A percentile compares a stretch with the other conserved stretches of the same genome.
These are phyloP conservation scores for Polyporus tsugae DNA, from an alignment of 1,284 basidiomycete species.

Conservation along the genomic window DNA sequence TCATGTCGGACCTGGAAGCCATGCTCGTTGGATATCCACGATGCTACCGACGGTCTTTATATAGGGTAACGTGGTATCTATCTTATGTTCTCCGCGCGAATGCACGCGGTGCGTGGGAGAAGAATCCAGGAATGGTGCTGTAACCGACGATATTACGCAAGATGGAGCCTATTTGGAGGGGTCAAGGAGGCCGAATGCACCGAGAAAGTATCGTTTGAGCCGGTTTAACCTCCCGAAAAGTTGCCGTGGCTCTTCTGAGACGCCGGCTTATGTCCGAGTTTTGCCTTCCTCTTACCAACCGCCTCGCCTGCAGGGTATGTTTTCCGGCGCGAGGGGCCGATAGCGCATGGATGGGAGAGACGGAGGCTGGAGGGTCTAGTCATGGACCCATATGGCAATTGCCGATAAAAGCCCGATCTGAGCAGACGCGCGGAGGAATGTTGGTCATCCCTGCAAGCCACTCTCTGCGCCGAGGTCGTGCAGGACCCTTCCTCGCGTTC, in stretches of 20 bases:
- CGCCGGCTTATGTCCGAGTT: not conserved
- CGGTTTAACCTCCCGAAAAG: conserved; percentile 3
- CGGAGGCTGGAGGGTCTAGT: conserved; percentile 1
- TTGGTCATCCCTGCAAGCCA: conserved; percentile 18
- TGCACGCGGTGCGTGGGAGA: not conserved
- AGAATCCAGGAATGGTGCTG: not conserved
- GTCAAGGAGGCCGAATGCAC: not conserved
- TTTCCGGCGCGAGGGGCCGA: not conserved
- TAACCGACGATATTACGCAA: not conserved
- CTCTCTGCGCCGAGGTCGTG: not conserved
- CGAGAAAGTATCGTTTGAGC: not conserved
- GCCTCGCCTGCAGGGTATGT: not conserved
- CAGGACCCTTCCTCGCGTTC: conserved; percentile 7
- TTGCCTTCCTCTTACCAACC: conserved; percentile 13
- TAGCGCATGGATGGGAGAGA: not conserved
- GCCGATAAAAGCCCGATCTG: conserved; percentile 31
- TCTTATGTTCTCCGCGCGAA: not conserved
- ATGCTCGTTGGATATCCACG: not conserved
- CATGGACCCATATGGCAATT: conserved; percentile 30
- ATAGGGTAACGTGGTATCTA: not conserved
- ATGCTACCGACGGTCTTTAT: not conserved
- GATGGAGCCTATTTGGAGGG: conserved; percentile 1
- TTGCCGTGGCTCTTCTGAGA: not conserved
- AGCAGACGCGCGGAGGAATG: conserved; percentile 15
- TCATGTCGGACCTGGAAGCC: not conserved